Evolutionary conservation across 805 yeast genomes (phyloP).

Genomic region (Metahyphopichia silvanorum): DNA sequence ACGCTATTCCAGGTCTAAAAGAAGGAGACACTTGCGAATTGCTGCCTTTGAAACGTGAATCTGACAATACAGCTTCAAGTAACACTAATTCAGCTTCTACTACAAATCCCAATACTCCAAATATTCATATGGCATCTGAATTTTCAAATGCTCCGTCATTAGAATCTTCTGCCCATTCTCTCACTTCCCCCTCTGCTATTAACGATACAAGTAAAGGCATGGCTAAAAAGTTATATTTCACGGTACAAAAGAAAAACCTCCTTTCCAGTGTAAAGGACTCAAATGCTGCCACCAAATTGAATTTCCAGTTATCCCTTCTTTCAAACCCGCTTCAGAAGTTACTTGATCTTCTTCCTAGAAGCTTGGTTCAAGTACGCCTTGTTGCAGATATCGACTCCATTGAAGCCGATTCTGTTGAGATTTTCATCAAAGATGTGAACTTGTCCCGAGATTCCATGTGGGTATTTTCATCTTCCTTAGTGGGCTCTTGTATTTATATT

Average conservation of each 20-base stretch:
- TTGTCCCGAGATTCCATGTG: slow-evolving; percentile 93
- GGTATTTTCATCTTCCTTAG: slow-evolving; percentile 63
- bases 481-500: slow-evolving; percentile 61
- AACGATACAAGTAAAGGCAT: slow-evolving; percentile 8
- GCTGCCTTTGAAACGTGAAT: slow-evolving; percentile 38
- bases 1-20: slow-evolving; percentile 56
- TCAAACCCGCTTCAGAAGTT: slow-evolving; percentile 58
- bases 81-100: slow-evolving; percentile 2
- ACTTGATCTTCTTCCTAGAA: slow-evolving; percentile 65
- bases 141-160: not conserved
- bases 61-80: not conserved
- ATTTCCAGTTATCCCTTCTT: slow-evolving; percentile 50
- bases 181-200: not conserved
- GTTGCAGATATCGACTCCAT: slow-evolving; percentile 42
- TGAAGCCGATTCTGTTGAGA: slow-evolving; percentile 80
- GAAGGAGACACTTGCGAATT: slow-evolving; percentile 80
- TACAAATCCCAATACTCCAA: not conserved
- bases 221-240: slow-evolving; percentile 40
- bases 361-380: slow-evolving; percentile 55
- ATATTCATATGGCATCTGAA: no score
- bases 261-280: slow-evolving; percentile 16
- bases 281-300: slow-evolving; percentile 12
- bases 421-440: slow-evolving; percentile 75
- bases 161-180: slow-evolving; percentile 1
- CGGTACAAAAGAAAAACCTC: slow-evolving; percentile 29